Base-by-base conservation (phyloP, 1,139 yeast species). In the Scheffersomyces stambukii region DNA sequence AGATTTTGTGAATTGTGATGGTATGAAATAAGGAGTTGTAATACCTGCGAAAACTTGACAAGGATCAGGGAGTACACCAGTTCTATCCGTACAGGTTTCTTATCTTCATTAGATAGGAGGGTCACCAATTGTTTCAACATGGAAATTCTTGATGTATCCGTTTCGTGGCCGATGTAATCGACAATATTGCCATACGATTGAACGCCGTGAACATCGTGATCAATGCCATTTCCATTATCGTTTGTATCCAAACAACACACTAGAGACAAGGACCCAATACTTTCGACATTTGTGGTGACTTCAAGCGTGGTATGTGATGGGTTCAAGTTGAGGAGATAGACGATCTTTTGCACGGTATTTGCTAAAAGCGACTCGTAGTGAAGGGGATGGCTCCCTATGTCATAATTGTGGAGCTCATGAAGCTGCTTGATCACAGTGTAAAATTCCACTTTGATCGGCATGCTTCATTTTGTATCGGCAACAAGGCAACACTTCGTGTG, bases 1-100 rank as follows among this genome's bases (percentile, higher is more conserved):
- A 34, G 32, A 1, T 16, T 17, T 24, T 57, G 60, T 1, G 59
- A 45, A 8, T 46, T 46, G n/a, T 24, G 21, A 21, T 54, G 52
- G 9, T 47, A 37, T 12, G 39, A 35, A 13, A 49, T 29, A 29
- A 57, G 43, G 25, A 39, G 45, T 23, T 47, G 49, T 7, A 57
- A 32, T 16, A 57, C 31, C 16, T 38, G 27, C 2, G 60, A 43
- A 13, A 57, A 37, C 18, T 40, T 40, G 8, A 40, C 27, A 7
- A 55, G 33, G 3, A 56, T 42, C 5, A 24, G 13, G 5, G 50
- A 36, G 31, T 50, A 52, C 2, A 50, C 33, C 20, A 44, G 46
- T 27, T 47, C 49, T 21, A 53, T 36, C 6, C 52, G 35, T 1
- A 37, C 31, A 0, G 57, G 54, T n/a, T 36, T 36, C 16, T 38